Evolutionary conservation across 257 asterid genomes (phyloP).

Genomic region (Hygrophila difformis): DNA sequence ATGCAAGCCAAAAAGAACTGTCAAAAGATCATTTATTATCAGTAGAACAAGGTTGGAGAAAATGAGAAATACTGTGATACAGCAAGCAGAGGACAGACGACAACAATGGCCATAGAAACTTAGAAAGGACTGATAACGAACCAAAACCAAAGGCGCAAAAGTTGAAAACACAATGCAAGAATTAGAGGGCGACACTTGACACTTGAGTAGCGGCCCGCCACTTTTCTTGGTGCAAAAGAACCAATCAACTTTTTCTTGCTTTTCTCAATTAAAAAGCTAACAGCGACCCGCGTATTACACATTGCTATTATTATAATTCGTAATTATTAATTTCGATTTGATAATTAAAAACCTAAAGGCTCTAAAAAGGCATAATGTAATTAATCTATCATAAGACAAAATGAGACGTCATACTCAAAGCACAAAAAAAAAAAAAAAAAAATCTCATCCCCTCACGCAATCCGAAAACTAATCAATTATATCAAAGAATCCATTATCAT

Average conservation of each 20-base stretch:
- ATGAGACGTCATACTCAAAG: constrained; percentile 11
- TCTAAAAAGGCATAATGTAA: constrained; percentile 7
- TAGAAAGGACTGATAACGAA: constrained; percentile 24
- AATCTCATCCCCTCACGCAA: constrained; percentile 8
- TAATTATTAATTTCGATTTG: constrained; percentile 4
- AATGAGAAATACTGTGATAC: neutral
- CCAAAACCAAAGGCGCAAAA: constrained; percentile 24
- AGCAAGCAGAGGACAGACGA: constrained; percentile 2
- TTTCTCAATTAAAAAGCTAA: constrained; percentile 34
- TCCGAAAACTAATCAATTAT: constrained; percentile 8
- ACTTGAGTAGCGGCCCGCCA: constrained; percentile 31
- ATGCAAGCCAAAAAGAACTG: no score
- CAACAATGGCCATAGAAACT: constrained; percentile 21
- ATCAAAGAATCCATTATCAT: constrained; percentile 6
- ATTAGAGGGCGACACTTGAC: constrained; percentile 39
- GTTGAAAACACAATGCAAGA: constrained; percentile 28
- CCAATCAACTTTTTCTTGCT: constrained; percentile 28
- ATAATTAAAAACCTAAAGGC: constrained; percentile 14
- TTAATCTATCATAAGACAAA: constrained; percentile 11
- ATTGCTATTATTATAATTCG: no score
- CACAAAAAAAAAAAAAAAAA: constrained; percentile 3
- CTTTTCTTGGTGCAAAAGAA: constrained; percentile 46
- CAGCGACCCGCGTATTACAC: constrained; percentile 20
- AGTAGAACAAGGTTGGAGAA: neutral
- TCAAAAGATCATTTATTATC: no score